Conservation (phyloP, 192 early-diverging fungal species). For the Gryganskiella cystojenkinii region DNA sequence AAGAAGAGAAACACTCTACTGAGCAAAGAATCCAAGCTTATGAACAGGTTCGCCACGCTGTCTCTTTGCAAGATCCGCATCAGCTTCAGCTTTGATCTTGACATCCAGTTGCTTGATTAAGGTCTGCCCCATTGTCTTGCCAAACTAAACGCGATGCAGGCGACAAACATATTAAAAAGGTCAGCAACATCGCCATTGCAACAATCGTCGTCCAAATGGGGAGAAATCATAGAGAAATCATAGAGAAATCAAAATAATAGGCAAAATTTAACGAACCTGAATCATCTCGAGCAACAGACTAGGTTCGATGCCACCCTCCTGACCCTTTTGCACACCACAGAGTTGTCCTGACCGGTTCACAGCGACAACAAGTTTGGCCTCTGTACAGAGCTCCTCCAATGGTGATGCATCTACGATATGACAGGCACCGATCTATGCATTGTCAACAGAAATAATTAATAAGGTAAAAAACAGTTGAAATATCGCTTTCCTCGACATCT, state of each 20-base stretch:
- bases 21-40: conserved; percentile 70
- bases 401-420: conserved; percentile 90
- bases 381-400: conserved; percentile 89
- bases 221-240: no score
- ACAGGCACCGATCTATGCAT: conserved; percentile 77
- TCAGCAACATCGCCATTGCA: neutral
- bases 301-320: conserved; percentile 78
- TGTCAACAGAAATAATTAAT: neutral
- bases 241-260: no score
- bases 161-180: neutral
- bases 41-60: conserved; percentile 53
- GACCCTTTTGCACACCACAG: conserved; percentile 90
- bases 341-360: conserved; percentile 85
- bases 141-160: conserved; percentile 50
- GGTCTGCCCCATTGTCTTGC: conserved; percentile 58
- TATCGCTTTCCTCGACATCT: neutral
- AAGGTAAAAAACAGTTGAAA: neutral
- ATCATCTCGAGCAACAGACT: conserved; percentile 84
- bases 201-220: no score
- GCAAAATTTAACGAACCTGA: conserved; percentile 62
- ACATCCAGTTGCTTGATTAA: conserved; percentile 61
- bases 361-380: conserved; percentile 80
- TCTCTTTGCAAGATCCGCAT: conserved; percentile 54
- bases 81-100: conserved; percentile 59
- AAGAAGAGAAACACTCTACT: conserved; percentile 13